Evolutionary conservation across 2,329 filamentous ascomycete genomes (phyloP), one percentile per base, ranked within the genome.

Genomic region (Colletotrichum lindemuthianum): DNA sequence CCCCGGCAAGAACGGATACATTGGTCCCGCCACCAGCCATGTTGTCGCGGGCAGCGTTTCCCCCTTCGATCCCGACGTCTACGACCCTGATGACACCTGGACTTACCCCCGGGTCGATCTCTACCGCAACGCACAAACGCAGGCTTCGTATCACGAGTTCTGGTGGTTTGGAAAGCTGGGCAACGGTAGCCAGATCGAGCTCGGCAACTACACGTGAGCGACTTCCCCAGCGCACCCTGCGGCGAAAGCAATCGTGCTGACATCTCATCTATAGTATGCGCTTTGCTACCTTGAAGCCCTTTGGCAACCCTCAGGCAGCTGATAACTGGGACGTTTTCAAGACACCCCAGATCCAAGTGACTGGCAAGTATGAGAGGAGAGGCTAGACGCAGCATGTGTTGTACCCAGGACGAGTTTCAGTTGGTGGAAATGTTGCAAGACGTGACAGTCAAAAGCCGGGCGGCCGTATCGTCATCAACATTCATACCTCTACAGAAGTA

Each of bases 301-400:
- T 81, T 36, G 79, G 79, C 1, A 77, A 79, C 37, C 78, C 76
- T 0, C 69, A 74, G 6, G 73, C 79, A 10, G 74, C 78, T 2
- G 76, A 76, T 43, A 78, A 81, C 58, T 81, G 78, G 79, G 77
- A 81, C 40, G 69, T 79, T 47, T 77, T 77, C 74, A 67, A 75
- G 45, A 70, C 73, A 8, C 71, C 73, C 7, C 72, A 73, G 52
- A 73, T 81, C 58, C 71, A 74, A 60, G 71, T 81, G 9, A 63
- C 64, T 8, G 55, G 66, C 9, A 63, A 67, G 13, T 64, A 68
- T 32, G 47, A 66, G 48, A 47, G 44, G 24, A 57, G 37, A 15
- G 43, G 43, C 15, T 45, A 10, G 10, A 10, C 41, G 13, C 10
- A 44, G 24, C 24, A 24, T 24, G 24, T 24, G 24, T 24, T 24